Conservation (phyloP, 139 green algal genomes). For the Eudorina sp. region DNA sequence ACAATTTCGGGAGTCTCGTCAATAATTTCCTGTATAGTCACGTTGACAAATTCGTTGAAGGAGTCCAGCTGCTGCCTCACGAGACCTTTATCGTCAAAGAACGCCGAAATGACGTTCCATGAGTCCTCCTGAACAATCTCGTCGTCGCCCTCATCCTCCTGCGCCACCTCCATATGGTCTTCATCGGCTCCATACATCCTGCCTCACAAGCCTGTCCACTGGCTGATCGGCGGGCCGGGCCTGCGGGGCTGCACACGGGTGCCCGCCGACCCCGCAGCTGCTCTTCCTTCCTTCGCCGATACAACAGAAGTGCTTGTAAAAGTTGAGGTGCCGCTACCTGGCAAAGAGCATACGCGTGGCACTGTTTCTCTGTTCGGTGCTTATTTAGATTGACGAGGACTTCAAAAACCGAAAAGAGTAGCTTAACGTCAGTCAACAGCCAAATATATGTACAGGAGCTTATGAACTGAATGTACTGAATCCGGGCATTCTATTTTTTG, state of each 20-base stretch:
- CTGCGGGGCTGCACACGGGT: conserved; percentile 23
- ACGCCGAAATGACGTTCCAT: conserved; percentile 77
- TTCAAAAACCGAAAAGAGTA: too few species aligned
- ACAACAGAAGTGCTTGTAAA: too few species aligned
- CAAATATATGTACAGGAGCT: too few species aligned
- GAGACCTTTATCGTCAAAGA: conserved; percentile 97
- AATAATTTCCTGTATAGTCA: conserved; percentile 86
- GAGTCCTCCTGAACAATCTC: conserved; percentile 70
- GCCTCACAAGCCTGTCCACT: not conserved
- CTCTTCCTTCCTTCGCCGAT: not conserved
- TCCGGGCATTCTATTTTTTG: too few species aligned
- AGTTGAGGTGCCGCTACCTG: too few species aligned
- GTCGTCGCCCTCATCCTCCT: conserved; percentile 37
- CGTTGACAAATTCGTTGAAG: conserved; percentile 98
- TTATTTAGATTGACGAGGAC: too few species aligned
- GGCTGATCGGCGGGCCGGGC: not conserved
- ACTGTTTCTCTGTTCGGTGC: too few species aligned
- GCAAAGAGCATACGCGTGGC: too few species aligned
- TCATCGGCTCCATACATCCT: conserved; percentile 48
- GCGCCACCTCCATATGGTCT: conserved; percentile 26
- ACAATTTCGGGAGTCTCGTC: conserved; percentile 78
- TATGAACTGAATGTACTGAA: too few species aligned
- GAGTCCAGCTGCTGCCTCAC: conserved; percentile 99
- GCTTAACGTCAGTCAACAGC: too few species aligned
- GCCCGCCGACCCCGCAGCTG: conserved; percentile 27